These are phyloP conservation scores for Aureobasidium namibiae DNA, from an alignment of 2,329 filamentous ascomycete species.

Conservation along the genomic window DNA sequence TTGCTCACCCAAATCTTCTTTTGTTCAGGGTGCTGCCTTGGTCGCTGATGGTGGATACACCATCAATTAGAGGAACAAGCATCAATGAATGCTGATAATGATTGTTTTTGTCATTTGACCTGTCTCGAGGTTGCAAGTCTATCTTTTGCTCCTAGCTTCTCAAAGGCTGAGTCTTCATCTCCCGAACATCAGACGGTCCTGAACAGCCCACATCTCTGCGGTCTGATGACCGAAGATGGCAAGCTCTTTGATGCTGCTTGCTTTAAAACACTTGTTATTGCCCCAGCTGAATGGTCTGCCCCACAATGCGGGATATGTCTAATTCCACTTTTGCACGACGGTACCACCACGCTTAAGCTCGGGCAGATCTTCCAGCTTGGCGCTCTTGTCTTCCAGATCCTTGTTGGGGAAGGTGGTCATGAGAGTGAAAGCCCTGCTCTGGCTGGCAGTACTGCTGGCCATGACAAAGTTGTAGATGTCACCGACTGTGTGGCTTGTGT, in stretches of 20 bases:
- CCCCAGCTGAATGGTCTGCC: background rate
- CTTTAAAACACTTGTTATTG: background rate
- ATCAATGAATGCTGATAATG: background rate
- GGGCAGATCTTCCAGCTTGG: slow-evolving; percentile 37
- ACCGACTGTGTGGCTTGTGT: slow-evolving; percentile 67
- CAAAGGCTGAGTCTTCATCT: background rate
- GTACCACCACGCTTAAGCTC: slow-evolving; percentile 46
- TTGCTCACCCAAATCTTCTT: slow-evolving; percentile 38
- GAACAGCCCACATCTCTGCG: background rate
- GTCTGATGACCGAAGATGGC: background rate
- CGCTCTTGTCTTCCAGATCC: slow-evolving; percentile 61
- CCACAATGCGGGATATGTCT: background rate
- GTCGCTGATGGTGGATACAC: slow-evolving; percentile 41
- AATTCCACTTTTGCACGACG: slow-evolving; percentile 49
- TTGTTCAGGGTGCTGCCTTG: slow-evolving; percentile 37
- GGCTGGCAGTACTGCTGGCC: slow-evolving; percentile 51
- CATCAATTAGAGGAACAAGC: slow-evolving; percentile 26
- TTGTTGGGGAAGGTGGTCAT: slow-evolving; percentile 79
- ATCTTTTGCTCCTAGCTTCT: background rate
- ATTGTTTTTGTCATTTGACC: background rate
- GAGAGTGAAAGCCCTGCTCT: slow-evolving; percentile 59
- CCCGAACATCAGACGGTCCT: background rate
- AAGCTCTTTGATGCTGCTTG: background rate
- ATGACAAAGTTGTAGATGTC: slow-evolving; percentile 70
- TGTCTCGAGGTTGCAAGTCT: background rate